Percentiles rank a stretch among this genome's conserved stretches.
These are phyloP conservation scores for Tetracladium setigerum DNA, from an alignment of 495 filamentous ascomycete genomes.

Conservation along the genomic window DNA sequence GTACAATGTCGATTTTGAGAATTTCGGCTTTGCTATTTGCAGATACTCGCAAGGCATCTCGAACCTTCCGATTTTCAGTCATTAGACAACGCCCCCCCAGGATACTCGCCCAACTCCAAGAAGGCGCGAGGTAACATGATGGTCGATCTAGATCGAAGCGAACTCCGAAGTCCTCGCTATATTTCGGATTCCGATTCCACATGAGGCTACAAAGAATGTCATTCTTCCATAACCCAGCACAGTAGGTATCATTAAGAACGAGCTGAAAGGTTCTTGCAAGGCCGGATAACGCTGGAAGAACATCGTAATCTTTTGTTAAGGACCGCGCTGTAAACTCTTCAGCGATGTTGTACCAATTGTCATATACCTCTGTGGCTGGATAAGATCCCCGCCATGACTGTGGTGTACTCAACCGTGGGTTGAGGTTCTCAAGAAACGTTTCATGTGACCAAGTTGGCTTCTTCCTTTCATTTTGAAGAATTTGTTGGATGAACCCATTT, in stretches of 20 bases:
- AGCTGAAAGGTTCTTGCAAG: constrained; percentile 14
- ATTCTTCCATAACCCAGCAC: constrained; percentile 16
- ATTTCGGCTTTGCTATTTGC: constrained; percentile 11
- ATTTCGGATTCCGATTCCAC: too few species aligned
- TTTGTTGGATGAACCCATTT: constrained; percentile 13
- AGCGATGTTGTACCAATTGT: constrained; percentile 19
- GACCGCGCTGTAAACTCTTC: background rate
- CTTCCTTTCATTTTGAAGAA: constrained; percentile 9
- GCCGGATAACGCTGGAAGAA: constrained; percentile 19
- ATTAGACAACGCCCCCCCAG: constrained; percentile 6
- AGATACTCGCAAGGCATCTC: constrained; percentile 1
- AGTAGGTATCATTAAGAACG: constrained; percentile 11
- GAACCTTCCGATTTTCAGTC: background rate
- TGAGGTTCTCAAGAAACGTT: constrained; percentile 9
- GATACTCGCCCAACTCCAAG: constrained; percentile 21
- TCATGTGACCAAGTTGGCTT: constrained; percentile 3
- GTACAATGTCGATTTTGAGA: constrained; percentile 6
- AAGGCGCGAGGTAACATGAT: constrained; percentile 18
- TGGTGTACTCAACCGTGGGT: constrained; percentile 7
- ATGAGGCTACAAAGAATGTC: background rate
- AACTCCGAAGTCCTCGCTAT: too few species aligned
- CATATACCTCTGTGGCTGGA: constrained; percentile 12
- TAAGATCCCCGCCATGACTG: constrained; percentile 8
- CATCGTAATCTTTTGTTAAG: constrained; percentile 15
- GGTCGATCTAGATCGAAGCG: constrained; percentile 1